A percentile compares a stretch with the other conserved stretches of the same genome.
Evolutionary conservation across 345 rosid genomes (phyloP).

Genomic region (rapeseed (Brassica napus)): Da-Ae NC_063443.1:18911501-18912000

Average conservation of each 20-base stretch:
- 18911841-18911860: background rate
- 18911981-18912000: background rate
- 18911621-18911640: conserved; percentile 29
- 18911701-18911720: no score
- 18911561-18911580: conserved; percentile 30
- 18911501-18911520: background rate
- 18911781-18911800: background rate
- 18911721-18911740: no score
- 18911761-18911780: no score
- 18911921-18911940: no score
- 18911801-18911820: background rate
- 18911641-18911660: conserved; percentile 28
- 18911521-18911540: conserved; percentile 14
- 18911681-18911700: no score
- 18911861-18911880: no score
- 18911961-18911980: conserved; percentile 8
- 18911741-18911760: no score
- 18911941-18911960: no score
- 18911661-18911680: conserved; percentile 5
- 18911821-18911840: background rate
- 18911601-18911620: conserved; percentile 23
- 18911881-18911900: no score
- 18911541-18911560: background rate
- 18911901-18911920: no score
- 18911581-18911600: conserved; percentile 28